Base-by-base conservation (phyloP, 257 asterid genomes). In the Oldenlandia corymbosa region DNA sequence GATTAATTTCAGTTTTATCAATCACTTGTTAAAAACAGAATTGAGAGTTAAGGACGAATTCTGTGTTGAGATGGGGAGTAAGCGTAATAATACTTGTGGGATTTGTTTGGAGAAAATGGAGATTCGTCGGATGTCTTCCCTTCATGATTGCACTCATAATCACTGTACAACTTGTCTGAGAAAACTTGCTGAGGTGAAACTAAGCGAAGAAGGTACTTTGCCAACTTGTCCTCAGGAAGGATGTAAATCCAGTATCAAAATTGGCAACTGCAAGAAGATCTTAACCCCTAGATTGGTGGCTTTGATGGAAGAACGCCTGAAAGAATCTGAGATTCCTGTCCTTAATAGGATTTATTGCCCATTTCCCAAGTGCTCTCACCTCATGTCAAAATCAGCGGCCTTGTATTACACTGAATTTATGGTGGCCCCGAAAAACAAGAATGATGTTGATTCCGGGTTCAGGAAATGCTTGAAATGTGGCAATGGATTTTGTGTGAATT, bases 201-300 rank as follows among this genome's bases (percentile, higher is more conserved):
- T 85, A 67, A 83, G 73, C 42, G 80, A 75, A n/a, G n/a, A n/a
- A 18, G 80, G 80, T 52, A 61, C 58, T 27, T 45, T 78, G 30
- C 93, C 93, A 2, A 73, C 55, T 60, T 85, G 93, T 67, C 88
- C 90, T 64, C 71, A 63, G 14, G 83, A 71, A 52, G 74, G 70
- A 1, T 85, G 93, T 76, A 59, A 61, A 30, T 73, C 87, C 0
- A 73, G 69, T 37, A 48, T 85, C 69, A 68, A 73, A 58, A 71
- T 76, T 51, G 78, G 79, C 11, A 71, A 70, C 69, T 83, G 89
- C 72, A 65, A 59, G 52, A 70, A 67, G 65, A 41, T 80, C 37
- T 68, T 83, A 71, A 74, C 78, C 49, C 81, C 89, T 9, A 75
- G 80, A 41, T 58, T 83, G 58, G 37, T 80, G 68, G 78, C 75